These are phyloP conservation scores for Cryptococcus neoformans DNA, from an alignment of 1,284 basidiomycete species.

Conservation along the genomic window DNA sequence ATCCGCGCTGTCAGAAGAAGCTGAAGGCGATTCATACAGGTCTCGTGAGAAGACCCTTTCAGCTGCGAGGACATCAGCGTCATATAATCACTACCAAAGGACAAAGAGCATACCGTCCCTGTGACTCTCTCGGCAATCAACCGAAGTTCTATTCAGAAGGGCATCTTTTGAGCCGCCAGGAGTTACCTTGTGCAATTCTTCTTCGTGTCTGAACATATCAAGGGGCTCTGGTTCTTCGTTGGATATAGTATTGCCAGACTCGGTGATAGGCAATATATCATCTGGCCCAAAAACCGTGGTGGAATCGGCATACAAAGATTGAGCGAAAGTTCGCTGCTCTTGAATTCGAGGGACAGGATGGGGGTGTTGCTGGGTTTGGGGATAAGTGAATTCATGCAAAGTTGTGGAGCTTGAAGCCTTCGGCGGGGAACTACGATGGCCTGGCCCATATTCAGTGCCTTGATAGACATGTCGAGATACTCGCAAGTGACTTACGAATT, in stretches of 20 bases:
- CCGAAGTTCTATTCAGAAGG: too few relatives aligned
- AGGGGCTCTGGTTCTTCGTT: constrained; percentile 16
- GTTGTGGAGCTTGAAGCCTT: not conserved
- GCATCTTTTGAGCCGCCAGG: too few relatives aligned
- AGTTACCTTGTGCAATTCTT: not conserved
- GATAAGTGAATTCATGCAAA: not conserved
- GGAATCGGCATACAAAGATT: constrained; percentile 10
- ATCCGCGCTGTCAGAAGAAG: not conserved
- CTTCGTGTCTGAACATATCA: constrained; percentile 8
- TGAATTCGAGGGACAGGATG: constrained; percentile 21
- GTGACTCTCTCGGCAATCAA: too few relatives aligned
- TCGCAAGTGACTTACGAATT: not conserved
- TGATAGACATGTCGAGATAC: not conserved
- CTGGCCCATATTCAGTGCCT: constrained; percentile 1
- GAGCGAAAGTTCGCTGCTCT: constrained; percentile 2
- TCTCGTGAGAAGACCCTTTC: constrained; percentile 35
- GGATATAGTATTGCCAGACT: not conserved
- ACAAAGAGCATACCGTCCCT: too few relatives aligned
- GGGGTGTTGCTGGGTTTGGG: constrained; percentile 23
- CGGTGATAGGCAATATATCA: constrained; percentile 13
- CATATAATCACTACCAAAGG: too few relatives aligned
- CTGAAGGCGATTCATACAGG: constrained; percentile 14
- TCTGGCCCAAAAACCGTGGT: constrained; percentile 11
- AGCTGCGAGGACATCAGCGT: constrained; percentile 6
- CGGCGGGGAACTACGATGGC: constrained; percentile 14